A percentile compares a stretch with the other conserved stretches of the same genome.
phyloP scores from a whole-genome alignment of 768 basidiomycete species.

The Pulveroboletus sp. region DNA sequence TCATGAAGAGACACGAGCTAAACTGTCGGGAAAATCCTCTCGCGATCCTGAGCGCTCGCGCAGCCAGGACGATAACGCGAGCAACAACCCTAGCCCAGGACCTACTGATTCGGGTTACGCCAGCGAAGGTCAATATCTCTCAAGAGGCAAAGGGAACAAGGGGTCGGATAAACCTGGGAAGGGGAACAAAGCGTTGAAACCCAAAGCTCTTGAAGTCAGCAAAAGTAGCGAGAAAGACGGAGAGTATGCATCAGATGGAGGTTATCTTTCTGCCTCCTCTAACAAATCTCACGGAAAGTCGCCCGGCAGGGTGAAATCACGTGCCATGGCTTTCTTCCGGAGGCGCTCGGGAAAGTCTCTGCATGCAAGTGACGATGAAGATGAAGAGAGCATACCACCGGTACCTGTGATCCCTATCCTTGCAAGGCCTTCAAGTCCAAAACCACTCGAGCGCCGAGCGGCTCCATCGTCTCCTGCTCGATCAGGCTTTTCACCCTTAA shows the following conservation, averaged over 20 bases:
- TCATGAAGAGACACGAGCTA: background rate
- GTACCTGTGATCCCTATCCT: conserved; percentile 30
- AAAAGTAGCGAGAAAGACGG: conserved; percentile 20
- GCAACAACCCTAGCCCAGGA: conserved; percentile 16
- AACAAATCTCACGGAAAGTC: conserved; percentile 32
- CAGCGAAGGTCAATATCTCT: conserved; percentile 33
- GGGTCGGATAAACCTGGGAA: conserved; percentile 19
- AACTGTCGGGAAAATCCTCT: background rate
- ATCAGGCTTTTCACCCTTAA: conserved; percentile 27
- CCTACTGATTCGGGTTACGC: conserved; percentile 23
- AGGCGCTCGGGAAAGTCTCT: conserved; percentile 27
- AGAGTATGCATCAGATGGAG: conserved; percentile 28
- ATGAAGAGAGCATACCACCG: conserved; percentile 27
- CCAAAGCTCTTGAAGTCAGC: conserved; percentile 13
- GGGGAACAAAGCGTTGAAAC: conserved; percentile 15
- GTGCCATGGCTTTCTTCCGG: conserved; percentile 33
- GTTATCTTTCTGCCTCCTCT: conserved; percentile 33
- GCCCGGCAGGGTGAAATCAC: conserved; percentile 25
- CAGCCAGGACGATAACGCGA: conserved; percentile 22
- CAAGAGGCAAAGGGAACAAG: conserved; percentile 20
- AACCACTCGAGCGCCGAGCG: conserved; percentile 22
- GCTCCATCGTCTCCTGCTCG: conserved; percentile 27
- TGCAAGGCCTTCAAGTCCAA: conserved; percentile 29
- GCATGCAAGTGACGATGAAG: conserved; percentile 29
- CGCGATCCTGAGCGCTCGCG: conserved; percentile 13